Evolutionary conservation across 176 grass and related monocot species (phyloP).

Genomic region (Aegilops umbellulata): DNA sequence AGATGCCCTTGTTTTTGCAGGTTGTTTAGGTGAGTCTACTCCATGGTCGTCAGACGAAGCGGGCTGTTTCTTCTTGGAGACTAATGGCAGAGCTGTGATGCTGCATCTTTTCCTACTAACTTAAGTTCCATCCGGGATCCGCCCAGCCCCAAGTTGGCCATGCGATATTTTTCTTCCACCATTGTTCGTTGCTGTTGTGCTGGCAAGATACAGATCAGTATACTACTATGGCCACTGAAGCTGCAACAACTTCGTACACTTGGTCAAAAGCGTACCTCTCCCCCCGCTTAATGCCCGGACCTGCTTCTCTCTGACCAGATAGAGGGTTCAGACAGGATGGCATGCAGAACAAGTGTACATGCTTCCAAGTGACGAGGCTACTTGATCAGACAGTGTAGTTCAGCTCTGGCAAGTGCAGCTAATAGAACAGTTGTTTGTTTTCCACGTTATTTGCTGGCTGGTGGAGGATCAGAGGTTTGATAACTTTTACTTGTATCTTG

Average conservation of each 20-base stretch:
- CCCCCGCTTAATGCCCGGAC: slow-evolving; percentile 28
- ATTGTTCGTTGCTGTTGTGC: background rate
- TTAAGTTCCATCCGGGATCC: slow-evolving; percentile 21
- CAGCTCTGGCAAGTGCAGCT: background rate
- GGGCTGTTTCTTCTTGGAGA: slow-evolving; percentile 58
- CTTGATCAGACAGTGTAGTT: background rate
- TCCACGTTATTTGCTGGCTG: background rate
- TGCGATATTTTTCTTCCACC: background rate
- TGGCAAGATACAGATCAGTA: slow-evolving; percentile 5
- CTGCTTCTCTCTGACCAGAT: slow-evolving; percentile 45
- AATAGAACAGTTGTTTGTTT: background rate
- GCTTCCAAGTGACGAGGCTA: slow-evolving; percentile 21
- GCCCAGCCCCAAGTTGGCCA: slow-evolving; percentile 21
- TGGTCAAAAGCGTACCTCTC: slow-evolving; percentile 54
- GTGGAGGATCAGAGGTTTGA: background rate
- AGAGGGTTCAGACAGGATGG: slow-evolving; percentile 27
- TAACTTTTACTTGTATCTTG: background rate
- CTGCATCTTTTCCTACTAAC: slow-evolving; percentile 42
- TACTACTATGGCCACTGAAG: slow-evolving; percentile 16
- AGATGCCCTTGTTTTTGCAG: slow-evolving; percentile 40
- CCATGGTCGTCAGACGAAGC: slow-evolving; percentile 54
- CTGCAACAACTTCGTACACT: slow-evolving; percentile 51
- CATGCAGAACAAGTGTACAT: slow-evolving; percentile 37
- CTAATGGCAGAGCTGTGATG: slow-evolving; percentile 47
- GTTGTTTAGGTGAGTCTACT: slow-evolving; percentile 96